Base-by-base conservation (phyloP, 441 rosid genomes). In the Mallotus japonicus region DNA sequence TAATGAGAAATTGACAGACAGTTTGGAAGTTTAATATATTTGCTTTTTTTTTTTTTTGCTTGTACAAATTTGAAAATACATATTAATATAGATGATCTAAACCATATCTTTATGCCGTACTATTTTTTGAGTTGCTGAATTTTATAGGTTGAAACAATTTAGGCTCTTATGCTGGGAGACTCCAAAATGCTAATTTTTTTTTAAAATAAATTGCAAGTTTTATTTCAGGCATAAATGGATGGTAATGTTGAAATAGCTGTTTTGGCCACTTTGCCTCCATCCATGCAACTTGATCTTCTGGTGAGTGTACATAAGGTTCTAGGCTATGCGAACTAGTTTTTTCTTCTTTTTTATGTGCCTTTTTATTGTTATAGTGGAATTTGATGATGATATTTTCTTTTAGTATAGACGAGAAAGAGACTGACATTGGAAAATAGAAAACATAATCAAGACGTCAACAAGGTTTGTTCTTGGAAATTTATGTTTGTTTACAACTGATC, bases 181-280 rank as follows among this genome's bases (percentile, higher is more conserved):
- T 37, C 46, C 17, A 56, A 67, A 20, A 61, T 37, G 66, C 14
- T 10, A 44, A 8, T 50, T 44, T 44, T 1, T 44, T 44, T 44
- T 44, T 42, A 6, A 19, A 5, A 44, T 7, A 6, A 44, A 44
- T 10, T 10, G 7, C 49, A 44, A 7, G 51, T 60, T 28, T 58
- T 68, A 75, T 77, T 79, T 49, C 82, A 91, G 98, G 93, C 92
- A 63, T 87, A 60, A 76, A 81, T 86, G 82, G 75, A 84, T 74
- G 93, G 91, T 73, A 80, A 79, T 78, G 81, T 90, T 70, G 97
- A 95, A 85, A 89, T 93, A 49, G 87, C 83, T 81, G 87, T 95
- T 76, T 88, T 95, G 79, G 89, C 95, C 78, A 83, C 98, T 78
- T 86, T 95, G 89, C 99, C 98, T 76, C 87, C 90, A 73, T 90